Percentiles rank a stretch among this genome's conserved stretches.
phyloP scores from a whole-genome alignment of 176 grass and related monocot genomes.

The Echinochloa phyllopogon region DNA sequence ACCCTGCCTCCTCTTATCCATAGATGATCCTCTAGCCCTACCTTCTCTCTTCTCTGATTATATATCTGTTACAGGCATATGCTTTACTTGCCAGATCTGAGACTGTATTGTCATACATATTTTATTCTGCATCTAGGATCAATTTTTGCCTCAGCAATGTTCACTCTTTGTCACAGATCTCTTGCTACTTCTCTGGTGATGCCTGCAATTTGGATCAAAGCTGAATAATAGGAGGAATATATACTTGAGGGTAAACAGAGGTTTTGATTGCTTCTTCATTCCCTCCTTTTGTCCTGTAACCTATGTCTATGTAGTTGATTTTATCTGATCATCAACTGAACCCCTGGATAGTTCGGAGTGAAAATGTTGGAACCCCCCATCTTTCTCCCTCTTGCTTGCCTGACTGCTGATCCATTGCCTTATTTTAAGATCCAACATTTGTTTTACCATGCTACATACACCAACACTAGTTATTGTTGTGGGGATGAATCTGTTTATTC shows the following conservation, averaged over 20 bases:
- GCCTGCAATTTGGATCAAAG: background rate
- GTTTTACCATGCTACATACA: conserved; percentile 26
- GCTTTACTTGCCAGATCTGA: conserved; percentile 31
- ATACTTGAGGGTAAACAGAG: conserved; percentile 10
- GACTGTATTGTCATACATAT: conserved; percentile 8
- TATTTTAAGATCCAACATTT: conserved; percentile 23
- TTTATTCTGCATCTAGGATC: conserved; percentile 9
- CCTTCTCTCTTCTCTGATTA: background rate
- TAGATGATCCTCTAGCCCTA: background rate
- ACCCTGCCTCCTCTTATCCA: background rate
- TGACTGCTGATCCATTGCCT: background rate
- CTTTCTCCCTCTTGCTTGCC: background rate
- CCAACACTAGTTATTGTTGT: conserved; percentile 2
- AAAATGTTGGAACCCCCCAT: background rate
- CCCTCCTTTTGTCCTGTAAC: background rate
- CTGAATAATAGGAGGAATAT: background rate
- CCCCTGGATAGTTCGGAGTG: background rate
- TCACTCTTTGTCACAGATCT: conserved; percentile 7
- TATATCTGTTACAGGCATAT: conserved; percentile 22
- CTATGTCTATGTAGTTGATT: background rate
- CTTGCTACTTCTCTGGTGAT: conserved; percentile 13
- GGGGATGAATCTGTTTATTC: background rate
- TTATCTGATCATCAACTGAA: conserved; percentile 10
- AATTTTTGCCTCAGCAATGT: conserved; percentile 13
- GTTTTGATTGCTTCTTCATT: conserved; percentile 13